Evolutionary conservation across 805 yeast genomes (phyloP).

Genomic region (Kuraishia molischiana): DNA sequence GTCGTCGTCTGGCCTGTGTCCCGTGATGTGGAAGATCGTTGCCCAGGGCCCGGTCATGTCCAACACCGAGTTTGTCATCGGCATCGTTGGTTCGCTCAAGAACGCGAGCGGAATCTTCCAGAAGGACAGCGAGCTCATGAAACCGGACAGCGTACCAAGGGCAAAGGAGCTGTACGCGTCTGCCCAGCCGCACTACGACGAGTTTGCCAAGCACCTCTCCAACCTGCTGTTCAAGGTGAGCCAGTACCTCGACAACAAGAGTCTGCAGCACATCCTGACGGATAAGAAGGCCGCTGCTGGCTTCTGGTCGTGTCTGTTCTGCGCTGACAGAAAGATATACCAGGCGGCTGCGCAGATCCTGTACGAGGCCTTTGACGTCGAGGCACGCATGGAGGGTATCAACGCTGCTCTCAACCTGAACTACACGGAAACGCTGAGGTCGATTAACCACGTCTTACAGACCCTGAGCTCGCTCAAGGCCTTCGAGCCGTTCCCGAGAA

Average conservation of each 20-base stretch:
- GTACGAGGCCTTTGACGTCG: constrained; percentile 70
- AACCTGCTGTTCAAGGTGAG: constrained; percentile 14
- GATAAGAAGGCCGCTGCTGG: constrained; percentile 42
- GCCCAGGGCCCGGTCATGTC: not conserved
- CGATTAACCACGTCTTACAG: constrained; percentile 36
- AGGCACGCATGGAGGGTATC: constrained; percentile 73
- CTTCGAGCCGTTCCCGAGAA: constrained; percentile 68
- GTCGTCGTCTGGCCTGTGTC: constrained; percentile 8
- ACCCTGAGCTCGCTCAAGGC: constrained; percentile 35
- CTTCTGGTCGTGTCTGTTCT: constrained; percentile 66
- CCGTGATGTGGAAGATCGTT: constrained; percentile 3
- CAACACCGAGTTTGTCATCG: constrained; percentile 4
- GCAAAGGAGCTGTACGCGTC: not conserved
- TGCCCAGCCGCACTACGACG: not conserved
- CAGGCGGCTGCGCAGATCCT: constrained; percentile 65
- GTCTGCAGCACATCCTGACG: constrained; percentile 24
- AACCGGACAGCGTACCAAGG: not conserved
- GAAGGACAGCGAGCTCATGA: not conserved
- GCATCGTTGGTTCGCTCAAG: constrained; percentile 2
- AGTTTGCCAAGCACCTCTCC: constrained; percentile 6
- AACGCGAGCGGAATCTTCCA: constrained; percentile 4
- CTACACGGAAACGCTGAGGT: constrained; percentile 33
- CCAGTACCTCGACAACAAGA: constrained; percentile 11
- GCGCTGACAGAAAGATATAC: constrained; percentile 46
- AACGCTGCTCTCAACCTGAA: constrained; percentile 37